Conservation (phyloP, 2,329 filamentous ascomycete genomes). For the Neofusicoccum parvum region DNA sequence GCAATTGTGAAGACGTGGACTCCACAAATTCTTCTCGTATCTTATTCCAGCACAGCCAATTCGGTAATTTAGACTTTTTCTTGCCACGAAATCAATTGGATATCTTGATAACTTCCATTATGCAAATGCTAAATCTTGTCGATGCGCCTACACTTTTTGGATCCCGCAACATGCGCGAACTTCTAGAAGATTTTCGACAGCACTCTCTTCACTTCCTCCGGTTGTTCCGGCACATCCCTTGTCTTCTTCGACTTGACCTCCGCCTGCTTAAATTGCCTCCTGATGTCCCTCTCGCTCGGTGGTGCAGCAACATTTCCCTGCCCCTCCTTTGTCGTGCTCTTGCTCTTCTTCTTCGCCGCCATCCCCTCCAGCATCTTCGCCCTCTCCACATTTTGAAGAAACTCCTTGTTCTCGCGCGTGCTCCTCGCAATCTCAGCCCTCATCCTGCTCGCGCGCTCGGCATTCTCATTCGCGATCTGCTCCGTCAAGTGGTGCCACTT, state of each 20-base stretch:
- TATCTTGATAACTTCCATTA: neutral
- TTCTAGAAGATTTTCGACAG: slow-evolving; percentile 40
- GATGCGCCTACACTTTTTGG: slow-evolving; percentile 5
- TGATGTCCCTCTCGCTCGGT: slow-evolving; percentile 30
- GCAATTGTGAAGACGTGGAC: neutral
- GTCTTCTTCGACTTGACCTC: slow-evolving; percentile 56
- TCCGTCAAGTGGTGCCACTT: slow-evolving; percentile 75
- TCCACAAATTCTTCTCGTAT: neutral
- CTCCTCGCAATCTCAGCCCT: slow-evolving; percentile 75
- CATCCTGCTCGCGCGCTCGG: slow-evolving; percentile 74
- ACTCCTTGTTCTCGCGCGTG: slow-evolving; percentile 78
- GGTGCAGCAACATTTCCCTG: slow-evolving; percentile 44
- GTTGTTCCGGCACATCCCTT: slow-evolving; percentile 23
- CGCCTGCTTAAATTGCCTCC: slow-evolving; percentile 68
- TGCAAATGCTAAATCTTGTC: neutral
- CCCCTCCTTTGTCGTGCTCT: slow-evolving; percentile 40
- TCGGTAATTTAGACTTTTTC: neutral
- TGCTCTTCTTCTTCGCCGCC: slow-evolving; percentile 57
- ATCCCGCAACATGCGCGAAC: neutral
- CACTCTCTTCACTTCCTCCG: slow-evolving; percentile 33
- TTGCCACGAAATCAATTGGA: neutral
- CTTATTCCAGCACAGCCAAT: too few relatives aligned
- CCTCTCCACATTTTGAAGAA: slow-evolving; percentile 76
- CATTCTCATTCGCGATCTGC: slow-evolving; percentile 80
- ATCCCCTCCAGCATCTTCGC: slow-evolving; percentile 80